These are phyloP conservation scores for Eimeria tenella DNA, from an alignment of 169 alveolate genomes.

Conservation along the genomic window DNA sequence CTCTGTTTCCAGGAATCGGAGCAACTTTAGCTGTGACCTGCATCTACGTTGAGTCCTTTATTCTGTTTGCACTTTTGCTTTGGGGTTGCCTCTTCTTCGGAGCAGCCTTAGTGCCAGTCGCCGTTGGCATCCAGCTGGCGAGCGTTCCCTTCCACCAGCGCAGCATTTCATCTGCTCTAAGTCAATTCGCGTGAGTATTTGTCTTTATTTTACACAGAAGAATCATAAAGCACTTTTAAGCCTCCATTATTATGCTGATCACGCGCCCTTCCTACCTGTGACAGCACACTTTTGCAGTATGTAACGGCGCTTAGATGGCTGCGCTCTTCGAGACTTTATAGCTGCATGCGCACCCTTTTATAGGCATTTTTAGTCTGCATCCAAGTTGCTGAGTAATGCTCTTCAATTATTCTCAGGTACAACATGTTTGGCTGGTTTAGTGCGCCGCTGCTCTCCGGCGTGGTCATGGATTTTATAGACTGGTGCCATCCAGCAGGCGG, in stretches of 20 bases:
- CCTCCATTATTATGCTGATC: too few species aligned
- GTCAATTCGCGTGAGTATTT: conserved; percentile 80
- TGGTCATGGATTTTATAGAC: conserved; percentile 84
- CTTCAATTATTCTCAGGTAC: conserved; percentile 46
- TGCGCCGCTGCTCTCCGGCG: conserved; percentile 86
- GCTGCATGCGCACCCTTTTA: background rate
- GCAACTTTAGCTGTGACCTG: conserved; percentile 38
- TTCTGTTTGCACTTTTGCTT: conserved; percentile 83
- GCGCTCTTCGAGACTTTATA: background rate
- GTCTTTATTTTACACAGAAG: background rate
- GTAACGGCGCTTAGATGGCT: background rate
- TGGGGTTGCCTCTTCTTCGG: conserved; percentile 89
- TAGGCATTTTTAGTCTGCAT: too few species aligned
- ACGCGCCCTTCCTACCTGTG: background rate
- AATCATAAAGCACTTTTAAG: background rate
- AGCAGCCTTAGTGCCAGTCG: conserved; percentile 89
- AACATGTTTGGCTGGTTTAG: conserved; percentile 86
- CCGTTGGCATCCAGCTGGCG: conserved; percentile 86
- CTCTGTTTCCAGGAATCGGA: conserved; percentile 1
- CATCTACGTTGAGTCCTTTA: conserved; percentile 79
- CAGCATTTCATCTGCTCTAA: conserved; percentile 85
- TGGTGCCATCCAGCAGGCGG: conserved; percentile 80
- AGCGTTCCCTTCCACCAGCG: conserved; percentile 84
- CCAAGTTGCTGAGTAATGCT: too few species aligned
- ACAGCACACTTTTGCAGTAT: background rate